These are phyloP conservation scores for Phytopythium delawarense DNA, from an alignment of 352 stramenopile genomes.

Conservation along the genomic window DNA sequence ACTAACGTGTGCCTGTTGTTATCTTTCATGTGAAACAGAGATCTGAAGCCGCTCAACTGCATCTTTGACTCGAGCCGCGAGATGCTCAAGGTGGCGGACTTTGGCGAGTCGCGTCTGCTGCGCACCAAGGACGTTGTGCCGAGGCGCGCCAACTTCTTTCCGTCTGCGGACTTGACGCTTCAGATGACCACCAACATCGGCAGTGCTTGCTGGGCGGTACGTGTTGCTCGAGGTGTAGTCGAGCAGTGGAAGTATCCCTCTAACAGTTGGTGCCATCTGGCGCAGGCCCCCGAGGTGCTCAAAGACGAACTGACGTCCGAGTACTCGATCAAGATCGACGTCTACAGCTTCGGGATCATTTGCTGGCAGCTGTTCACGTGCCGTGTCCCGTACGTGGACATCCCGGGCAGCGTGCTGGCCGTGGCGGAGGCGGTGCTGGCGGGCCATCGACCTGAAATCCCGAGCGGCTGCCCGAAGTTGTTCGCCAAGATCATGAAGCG, in stretches of 20 bases:
- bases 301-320: slow-evolving; percentile 62
- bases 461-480: slow-evolving; percentile 46
- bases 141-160: slow-evolving; percentile 51
- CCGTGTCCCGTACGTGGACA: slow-evolving; percentile 65
- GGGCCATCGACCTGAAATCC: slow-evolving; percentile 60
- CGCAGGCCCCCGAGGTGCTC: slow-evolving; percentile 57
- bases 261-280: not conserved
- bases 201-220: slow-evolving; percentile 71
- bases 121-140: slow-evolving; percentile 53
- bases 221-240: not conserved
- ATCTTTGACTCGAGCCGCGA: slow-evolving; percentile 74
- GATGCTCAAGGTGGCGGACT: slow-evolving; percentile 80
- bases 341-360: slow-evolving; percentile 85
- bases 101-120: slow-evolving; percentile 72
- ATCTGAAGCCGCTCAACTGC: slow-evolving; percentile 80
- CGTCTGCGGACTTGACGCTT: slow-evolving; percentile 54
- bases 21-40: slow-evolving; percentile 15
- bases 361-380: slow-evolving; percentile 82
- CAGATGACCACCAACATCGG: slow-evolving; percentile 84
- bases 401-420: slow-evolving; percentile 70
- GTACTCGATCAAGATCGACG: slow-evolving; percentile 82
- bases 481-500: slow-evolving; percentile 83
- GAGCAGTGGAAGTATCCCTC: too few relatives aligned
- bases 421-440: slow-evolving; percentile 68
- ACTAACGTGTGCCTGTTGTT: not conserved